These are phyloP conservation scores for Xylariomycetidae sp. DNA, from an alignment of 2,329 filamentous ascomycete genomes.

Conservation along the genomic window DNA sequence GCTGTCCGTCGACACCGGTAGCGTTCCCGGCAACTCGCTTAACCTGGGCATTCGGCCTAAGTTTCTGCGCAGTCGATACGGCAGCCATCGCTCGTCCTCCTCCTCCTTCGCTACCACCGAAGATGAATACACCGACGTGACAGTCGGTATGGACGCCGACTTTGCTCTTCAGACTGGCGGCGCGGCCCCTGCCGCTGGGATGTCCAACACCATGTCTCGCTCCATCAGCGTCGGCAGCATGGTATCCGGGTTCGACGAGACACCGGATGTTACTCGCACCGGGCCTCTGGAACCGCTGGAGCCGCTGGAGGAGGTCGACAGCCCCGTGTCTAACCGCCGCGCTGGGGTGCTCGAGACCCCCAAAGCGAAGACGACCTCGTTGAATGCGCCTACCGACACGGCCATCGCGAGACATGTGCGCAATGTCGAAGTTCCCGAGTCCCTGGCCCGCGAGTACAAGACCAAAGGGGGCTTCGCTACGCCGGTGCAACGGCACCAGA, in stretches of 20 bases:
- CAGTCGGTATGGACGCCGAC: constrained; percentile 62
- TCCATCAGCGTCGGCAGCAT: constrained; percentile 87
- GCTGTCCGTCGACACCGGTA: constrained; percentile 37
- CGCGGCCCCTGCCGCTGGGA: constrained; percentile 52
- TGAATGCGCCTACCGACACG: constrained; percentile 73
- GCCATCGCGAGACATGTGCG: constrained; percentile 82
- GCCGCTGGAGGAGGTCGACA: constrained; percentile 43
- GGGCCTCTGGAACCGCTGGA: constrained; percentile 44
- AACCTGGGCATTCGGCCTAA: constrained; percentile 44
- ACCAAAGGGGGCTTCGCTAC: constrained; percentile 63
- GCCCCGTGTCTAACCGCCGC: constrained; percentile 27
- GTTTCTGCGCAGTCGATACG: constrained; percentile 51
- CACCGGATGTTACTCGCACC: no score
- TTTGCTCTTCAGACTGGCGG: constrained; percentile 80
- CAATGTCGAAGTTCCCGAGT: constrained; percentile 86
- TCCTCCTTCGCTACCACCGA: constrained; percentile 55
- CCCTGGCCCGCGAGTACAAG: constrained; percentile 78
- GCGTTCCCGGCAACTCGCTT: constrained; percentile 40
- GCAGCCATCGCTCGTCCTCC: constrained; percentile 54
- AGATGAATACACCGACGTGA: constrained; percentile 67
- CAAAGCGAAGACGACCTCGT: constrained; percentile 48
- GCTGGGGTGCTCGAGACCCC: constrained; percentile 62
- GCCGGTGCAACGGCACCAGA: constrained; percentile 34
- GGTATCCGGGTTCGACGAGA: constrained; percentile 66
- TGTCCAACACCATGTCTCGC: constrained; percentile 51